Base-by-base conservation (phyloP, 306 rosid genomes). In the Datisca glomerata region DNA sequence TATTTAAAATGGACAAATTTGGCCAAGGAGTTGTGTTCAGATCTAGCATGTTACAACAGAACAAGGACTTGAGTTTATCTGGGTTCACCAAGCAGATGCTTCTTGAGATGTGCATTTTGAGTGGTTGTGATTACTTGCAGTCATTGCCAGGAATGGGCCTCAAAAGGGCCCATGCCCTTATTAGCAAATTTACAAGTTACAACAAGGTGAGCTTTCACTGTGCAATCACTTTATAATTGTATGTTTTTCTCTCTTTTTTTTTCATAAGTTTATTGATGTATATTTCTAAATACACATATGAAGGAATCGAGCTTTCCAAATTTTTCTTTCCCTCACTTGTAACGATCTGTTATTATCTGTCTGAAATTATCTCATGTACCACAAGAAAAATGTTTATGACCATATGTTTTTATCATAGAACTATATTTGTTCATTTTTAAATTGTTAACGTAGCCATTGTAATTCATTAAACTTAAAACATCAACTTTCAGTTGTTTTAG, bases 61-160 rank as follows among this genome's bases (percentile, higher is more conserved):
- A 83, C 67, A 83, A 74, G 79, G 95, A 80, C 60, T 65, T 84
- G 63, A 67, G 59, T 65, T 75, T 89, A 76, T 69, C 76, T 21
- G 95, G 98, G 9, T 80, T 84, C 67, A 75, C 74, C 42, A 66
- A 59, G 57, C 86, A 84, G 70, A 89, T 89, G 98, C 58, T 89
- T 47, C 93, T 89, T 21, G 95, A 84, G 61, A 84, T 77, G 98
- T 89, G 98, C 61, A 80, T 80, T 77, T 57, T 89, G 69, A 89
- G 98, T 54, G 98, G 95, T 49, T 89, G 95, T 59, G 93, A 89
- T 61, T 89, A 89, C 66, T 73, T 89, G 61, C 86, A 39, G 63
- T 89, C 95, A 37, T 64, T 84, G 70, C 86, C 98, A 29, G 98
- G 98, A 64, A 84, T 89, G 95, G 98, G 98, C 42, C 79, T 80